Percentiles rank a stretch among this genome's conserved stretches.
Conservation (phyloP, 2,329 filamentous ascomycete species). For the Taxawa tesnikishii region DNA sequence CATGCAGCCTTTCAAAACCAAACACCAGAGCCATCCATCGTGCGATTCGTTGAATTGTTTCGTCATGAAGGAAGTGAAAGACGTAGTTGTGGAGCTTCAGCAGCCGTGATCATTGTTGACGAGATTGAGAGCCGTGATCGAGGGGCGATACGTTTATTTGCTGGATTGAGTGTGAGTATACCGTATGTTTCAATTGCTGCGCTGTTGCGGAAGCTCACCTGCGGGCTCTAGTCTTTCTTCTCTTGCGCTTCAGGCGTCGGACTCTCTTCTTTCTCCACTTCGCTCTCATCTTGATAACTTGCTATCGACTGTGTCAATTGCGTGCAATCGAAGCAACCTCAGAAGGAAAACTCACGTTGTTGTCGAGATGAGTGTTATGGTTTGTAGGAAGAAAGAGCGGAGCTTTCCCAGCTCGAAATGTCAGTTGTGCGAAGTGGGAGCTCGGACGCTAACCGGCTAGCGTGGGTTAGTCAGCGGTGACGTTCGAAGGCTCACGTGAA, state of each 20-base stretch:
- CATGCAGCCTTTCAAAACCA: no score
- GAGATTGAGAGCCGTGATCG: slow-evolving; percentile 10
- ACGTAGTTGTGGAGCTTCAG: no score
- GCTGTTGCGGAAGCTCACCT: slow-evolving; percentile 56
- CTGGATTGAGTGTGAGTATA: slow-evolving; percentile 14
- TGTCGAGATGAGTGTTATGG: slow-evolving; percentile 30
- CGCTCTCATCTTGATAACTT: slow-evolving; percentile 61
- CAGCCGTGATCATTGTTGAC: no score
- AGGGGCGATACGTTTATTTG: slow-evolving; percentile 35
- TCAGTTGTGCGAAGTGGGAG: not conserved
- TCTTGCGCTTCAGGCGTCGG: slow-evolving; percentile 98
- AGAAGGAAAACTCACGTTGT: slow-evolving; percentile 22
- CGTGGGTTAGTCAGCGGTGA: no score
- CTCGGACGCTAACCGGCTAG: no score
- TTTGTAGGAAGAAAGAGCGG: no score
- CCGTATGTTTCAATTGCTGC: not conserved
- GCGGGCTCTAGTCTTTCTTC: slow-evolving; percentile 98
- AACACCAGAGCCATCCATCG: no score
- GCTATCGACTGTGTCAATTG: slow-evolving; percentile 2
- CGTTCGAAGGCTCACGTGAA: no score
- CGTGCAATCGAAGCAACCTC: no score
- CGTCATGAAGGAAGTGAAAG: no score
- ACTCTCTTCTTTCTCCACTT: slow-evolving; percentile 99
- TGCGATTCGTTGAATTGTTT: no score
- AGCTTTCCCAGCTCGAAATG: slow-evolving; percentile 1